Conservation (phyloP, 306 rosid genomes). For the Rosa multiflora region DNA sequence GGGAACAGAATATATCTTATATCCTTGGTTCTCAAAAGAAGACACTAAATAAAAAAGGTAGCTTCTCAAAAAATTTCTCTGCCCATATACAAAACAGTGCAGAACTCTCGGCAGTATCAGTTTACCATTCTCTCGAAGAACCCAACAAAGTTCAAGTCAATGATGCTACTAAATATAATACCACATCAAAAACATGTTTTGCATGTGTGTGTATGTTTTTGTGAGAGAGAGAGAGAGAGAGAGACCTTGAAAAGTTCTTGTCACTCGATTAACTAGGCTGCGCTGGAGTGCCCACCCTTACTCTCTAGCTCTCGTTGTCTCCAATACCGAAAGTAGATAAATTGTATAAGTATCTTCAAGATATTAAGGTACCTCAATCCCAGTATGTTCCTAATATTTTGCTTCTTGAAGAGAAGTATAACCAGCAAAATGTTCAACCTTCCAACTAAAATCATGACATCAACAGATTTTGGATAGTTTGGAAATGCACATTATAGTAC, state of each 20-base stretch:
- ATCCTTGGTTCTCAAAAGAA: too few species aligned
- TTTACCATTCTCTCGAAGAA: too few species aligned
- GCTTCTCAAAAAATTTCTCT: too few species aligned
- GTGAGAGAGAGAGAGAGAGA: neutral
- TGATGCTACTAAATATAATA: too few species aligned
- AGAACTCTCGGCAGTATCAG: too few species aligned
- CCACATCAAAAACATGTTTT: too few species aligned
- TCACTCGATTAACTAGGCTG: conserved; percentile 27
- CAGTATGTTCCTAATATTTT: neutral
- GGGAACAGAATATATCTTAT: too few species aligned
- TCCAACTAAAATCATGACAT: neutral
- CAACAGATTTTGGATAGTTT: neutral
- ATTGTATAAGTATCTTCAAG: conserved; percentile 67
- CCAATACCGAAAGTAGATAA: conserved; percentile 45
- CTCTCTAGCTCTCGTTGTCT: neutral
- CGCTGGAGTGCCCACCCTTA: conserved; percentile 21
- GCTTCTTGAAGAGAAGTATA: neutral
- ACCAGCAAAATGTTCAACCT: neutral
- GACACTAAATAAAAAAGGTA: too few species aligned
- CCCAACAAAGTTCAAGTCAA: too few species aligned
- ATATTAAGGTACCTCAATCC: conserved; percentile 27
- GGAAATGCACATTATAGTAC: neutral
- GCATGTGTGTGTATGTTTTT: neutral
- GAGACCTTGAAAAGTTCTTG: conserved; percentile 31
- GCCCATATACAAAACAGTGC: too few species aligned